Evolutionary conservation across 306 rosid genomes (phyloP).

Genomic region (Cucumis hystrix): DNA sequence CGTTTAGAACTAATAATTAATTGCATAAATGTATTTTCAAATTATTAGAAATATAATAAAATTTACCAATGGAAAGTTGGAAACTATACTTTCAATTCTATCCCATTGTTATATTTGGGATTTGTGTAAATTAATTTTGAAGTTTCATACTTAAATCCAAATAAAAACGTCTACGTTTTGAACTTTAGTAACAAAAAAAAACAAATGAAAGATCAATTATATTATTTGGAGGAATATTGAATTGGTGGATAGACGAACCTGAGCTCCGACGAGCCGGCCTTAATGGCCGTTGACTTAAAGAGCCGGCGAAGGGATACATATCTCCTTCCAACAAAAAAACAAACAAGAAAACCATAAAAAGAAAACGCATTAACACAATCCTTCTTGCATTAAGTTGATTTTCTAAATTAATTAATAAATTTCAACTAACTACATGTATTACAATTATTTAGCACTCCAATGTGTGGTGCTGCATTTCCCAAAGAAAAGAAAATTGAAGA

Average conservation of each 20-base stretch:
- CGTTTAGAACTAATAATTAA: no score
- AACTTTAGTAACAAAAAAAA: neutral
- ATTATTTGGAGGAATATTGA: neutral
- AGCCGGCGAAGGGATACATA: conserved; percentile 14
- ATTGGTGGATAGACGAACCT: conserved; percentile 16
- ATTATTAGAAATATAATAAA: no score
- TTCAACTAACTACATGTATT: neutral
- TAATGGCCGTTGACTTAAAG: conserved; percentile 32
- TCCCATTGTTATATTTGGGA: no score
- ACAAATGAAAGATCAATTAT: neutral
- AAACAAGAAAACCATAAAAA: neutral
- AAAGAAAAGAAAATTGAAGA: neutral
- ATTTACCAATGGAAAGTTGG: no score
- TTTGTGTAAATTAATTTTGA: no score
- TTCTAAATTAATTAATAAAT: neutral
- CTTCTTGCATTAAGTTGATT: neutral
- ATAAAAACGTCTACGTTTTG: neutral
- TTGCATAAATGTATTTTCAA: no score
- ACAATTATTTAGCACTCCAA: neutral
- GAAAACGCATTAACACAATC: neutral
- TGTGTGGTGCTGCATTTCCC: neutral
- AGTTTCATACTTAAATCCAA: neutral
- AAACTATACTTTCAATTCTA: no score
- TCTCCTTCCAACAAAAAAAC: neutral
- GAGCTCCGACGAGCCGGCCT: conserved; percentile 30